Percentiles rank a stretch among this genome's conserved stretches.
Evolutionary conservation across 345 rosid species (phyloP).

Genomic region (Hibiscus tridactylites): DNA sequence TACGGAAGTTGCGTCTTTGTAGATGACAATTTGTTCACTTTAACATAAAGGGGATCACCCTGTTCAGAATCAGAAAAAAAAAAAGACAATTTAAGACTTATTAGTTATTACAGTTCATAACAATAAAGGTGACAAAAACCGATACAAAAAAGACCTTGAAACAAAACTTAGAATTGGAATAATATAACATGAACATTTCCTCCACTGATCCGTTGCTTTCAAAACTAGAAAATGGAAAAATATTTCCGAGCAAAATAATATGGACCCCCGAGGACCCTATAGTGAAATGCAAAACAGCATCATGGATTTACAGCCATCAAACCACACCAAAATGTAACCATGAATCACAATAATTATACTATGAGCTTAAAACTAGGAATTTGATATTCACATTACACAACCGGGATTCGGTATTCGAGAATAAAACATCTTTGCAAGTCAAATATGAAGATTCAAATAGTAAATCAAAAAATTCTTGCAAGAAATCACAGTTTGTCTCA

Average conservation of each 20-base stretch:
- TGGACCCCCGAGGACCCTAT: not conserved
- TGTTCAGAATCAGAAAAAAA: conserved; percentile 44
- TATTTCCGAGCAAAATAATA: not conserved
- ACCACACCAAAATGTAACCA: not conserved
- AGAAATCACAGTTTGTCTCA: not conserved
- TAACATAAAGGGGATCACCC: conserved; percentile 68
- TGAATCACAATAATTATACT: not conserved
- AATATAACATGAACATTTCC: not conserved
- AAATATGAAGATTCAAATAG: not conserved
- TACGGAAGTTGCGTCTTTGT: conserved; percentile 97
- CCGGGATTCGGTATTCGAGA: not conserved
- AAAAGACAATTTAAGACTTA: not conserved
- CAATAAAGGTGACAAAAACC: not conserved
- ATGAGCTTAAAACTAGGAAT: not conserved
- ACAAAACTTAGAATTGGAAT: not conserved
- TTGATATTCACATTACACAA: not conserved
- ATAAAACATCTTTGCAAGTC: not conserved
- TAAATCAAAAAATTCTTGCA: not conserved
- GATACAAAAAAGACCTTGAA: not conserved
- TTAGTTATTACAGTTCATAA: not conserved
- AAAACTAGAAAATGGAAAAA: not conserved
- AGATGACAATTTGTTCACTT: conserved; percentile 96
- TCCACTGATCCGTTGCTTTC: conserved; percentile 1
- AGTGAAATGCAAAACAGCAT: not conserved
- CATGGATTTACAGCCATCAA: not conserved